Percentiles rank a stretch among this genome's conserved stretches.
Evolutionary conservation across 164 flowering plant genomes (phyloP).

Genomic region (Houttuynia cordata): DNA sequence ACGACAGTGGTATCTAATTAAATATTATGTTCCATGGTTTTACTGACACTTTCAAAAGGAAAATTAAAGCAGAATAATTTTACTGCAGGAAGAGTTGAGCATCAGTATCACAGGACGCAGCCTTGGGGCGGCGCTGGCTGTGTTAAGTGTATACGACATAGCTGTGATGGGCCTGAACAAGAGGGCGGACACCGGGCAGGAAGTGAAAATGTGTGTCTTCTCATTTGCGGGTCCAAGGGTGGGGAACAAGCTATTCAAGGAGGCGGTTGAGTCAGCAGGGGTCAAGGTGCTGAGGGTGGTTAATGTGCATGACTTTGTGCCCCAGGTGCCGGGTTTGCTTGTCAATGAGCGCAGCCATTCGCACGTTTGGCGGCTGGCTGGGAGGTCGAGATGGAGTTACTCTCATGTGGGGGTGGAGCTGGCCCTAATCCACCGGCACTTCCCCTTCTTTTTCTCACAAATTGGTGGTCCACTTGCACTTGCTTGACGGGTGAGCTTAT

Average conservation of each 20-base stretch:
- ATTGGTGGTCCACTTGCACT: constrained; percentile 32
- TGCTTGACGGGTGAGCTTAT: constrained; percentile 12
- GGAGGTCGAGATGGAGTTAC: constrained; percentile 14
- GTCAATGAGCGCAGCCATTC: constrained; percentile 32
- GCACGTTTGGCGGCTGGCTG: constrained; percentile 15
- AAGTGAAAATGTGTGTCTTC: constrained; percentile 34
- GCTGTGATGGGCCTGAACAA: constrained; percentile 28
- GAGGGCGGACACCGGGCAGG: neutral
- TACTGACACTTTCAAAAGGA: too few species aligned
- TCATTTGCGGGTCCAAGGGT: constrained; percentile 33
- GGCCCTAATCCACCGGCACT: constrained; percentile 22
- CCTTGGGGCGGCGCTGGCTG: constrained; percentile 68
- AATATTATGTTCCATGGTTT: too few species aligned
- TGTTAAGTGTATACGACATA: constrained; percentile 29
- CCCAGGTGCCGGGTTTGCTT: constrained; percentile 17
- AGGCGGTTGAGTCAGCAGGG: constrained; percentile 50
- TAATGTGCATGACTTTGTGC: constrained; percentile 39
- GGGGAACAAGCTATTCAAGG: constrained; percentile 47
- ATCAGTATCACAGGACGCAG: constrained; percentile 71
- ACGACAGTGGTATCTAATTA: too few species aligned
- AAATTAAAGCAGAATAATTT: too few species aligned
- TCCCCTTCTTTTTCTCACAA: constrained; percentile 39
- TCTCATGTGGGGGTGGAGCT: constrained; percentile 58
- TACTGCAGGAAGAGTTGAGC: constrained; percentile 42
- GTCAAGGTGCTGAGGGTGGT: constrained; percentile 53